phyloP scores from a whole-genome alignment of 2,329 filamentous ascomycete genomes.

The Geosmithia putterillii region DNA sequence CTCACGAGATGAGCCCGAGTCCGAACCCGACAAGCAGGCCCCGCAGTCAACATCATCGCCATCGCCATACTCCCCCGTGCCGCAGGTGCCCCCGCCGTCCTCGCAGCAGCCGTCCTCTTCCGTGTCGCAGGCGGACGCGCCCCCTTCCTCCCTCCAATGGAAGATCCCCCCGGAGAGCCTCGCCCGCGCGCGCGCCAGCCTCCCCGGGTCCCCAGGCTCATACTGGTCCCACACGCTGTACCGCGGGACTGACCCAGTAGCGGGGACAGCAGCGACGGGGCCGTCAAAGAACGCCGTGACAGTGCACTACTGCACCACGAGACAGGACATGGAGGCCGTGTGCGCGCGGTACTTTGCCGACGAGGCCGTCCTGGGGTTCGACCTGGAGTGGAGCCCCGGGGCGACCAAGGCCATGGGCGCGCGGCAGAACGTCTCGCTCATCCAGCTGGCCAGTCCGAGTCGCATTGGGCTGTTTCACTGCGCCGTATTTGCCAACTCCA shows the following conservation, averaged over 20 bases:
- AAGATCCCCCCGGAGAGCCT: conserved; percentile 16
- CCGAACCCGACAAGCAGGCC: conserved; percentile 11
- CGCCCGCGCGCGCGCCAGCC: conserved; percentile 3
- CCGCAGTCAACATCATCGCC: background rate
- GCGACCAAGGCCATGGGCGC: conserved; percentile 32
- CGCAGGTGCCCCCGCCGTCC: background rate
- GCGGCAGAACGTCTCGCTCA: conserved; percentile 63
- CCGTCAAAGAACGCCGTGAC: conserved; percentile 42
- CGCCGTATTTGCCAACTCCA: conserved; percentile 39
- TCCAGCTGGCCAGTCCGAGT: conserved; percentile 69
- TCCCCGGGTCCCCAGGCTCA: background rate
- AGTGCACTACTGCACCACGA: conserved; percentile 67
- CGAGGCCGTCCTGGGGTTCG: conserved; percentile 70
- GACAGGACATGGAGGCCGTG: conserved; percentile 53
- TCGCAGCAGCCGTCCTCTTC: background rate
- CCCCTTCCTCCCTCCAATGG: conserved; percentile 12
- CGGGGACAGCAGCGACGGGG: conserved; percentile 15
- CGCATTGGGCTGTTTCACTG: conserved; percentile 75
- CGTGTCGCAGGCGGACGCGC: background rate
- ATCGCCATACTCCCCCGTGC: background rate
- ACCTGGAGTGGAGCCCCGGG: conserved; percentile 68
- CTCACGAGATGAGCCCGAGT: conserved; percentile 9
- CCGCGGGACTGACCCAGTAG: too few species aligned
- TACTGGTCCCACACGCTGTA: conserved; percentile 64
- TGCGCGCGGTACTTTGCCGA: conserved; percentile 51